Conservation (phyloP, 2,329 filamentous ascomycete genomes). For the Aspergillus awamori region DNA sequence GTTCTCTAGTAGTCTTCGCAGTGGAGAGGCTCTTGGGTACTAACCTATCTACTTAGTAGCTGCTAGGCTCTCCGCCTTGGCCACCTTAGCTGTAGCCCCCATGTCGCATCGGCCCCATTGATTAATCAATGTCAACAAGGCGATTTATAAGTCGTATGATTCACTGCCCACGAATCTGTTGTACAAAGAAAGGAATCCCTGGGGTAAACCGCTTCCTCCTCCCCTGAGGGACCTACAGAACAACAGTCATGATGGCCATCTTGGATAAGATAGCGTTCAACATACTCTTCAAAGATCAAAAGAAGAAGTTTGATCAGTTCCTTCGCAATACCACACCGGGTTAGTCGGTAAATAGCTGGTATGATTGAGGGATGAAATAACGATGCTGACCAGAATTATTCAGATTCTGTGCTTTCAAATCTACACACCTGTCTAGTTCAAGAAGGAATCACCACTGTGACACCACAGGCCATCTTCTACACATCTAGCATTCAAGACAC, state of each 20-base stretch:
- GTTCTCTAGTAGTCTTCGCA: too few relatives aligned
- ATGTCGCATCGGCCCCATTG: too few relatives aligned
- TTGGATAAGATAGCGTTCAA: not conserved
- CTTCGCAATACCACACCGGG: conserved; percentile 4
- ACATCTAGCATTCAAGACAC: conserved; percentile 1
- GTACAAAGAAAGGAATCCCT: too few relatives aligned
- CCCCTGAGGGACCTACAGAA: not conserved
- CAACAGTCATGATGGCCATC: not conserved
- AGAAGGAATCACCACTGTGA: not conserved
- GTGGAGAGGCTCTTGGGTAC: too few relatives aligned
- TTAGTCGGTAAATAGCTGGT: not conserved
- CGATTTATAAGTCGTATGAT: too few relatives aligned
- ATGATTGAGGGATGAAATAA: not conserved
- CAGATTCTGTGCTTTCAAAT: not conserved
- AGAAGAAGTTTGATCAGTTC: not conserved
- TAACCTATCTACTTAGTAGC: too few relatives aligned
- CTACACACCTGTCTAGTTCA: not conserved
- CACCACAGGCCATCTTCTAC: not conserved
- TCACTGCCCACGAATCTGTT: too few relatives aligned
- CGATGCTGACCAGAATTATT: not conserved
- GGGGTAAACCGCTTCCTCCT: not conserved
- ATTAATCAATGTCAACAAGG: too few relatives aligned
- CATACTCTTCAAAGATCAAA: not conserved
- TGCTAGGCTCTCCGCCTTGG: too few relatives aligned
- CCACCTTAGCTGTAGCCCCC: too few relatives aligned